Base-by-base conservation (phyloP, 2,329 filamentous ascomycete genomes). In the Orbilia quercus region DNA sequence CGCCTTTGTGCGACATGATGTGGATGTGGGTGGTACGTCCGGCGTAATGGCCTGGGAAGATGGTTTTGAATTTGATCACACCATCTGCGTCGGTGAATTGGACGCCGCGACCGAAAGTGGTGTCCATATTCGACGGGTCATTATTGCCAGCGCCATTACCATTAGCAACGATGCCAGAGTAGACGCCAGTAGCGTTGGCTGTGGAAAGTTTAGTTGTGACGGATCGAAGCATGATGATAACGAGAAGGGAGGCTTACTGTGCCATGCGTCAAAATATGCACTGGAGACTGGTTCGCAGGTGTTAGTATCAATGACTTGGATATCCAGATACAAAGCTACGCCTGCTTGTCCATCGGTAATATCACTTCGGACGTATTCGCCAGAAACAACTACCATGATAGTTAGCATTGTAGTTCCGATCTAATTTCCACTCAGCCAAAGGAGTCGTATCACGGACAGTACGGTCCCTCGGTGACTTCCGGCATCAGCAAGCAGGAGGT, bases 231-330 rank as follows among this genome's bases (percentile, higher is more conserved):
- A 38, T 38, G 18, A n/a, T 5, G 80, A 80, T 22, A 18, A 48
- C 34, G 25, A n/a, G 1, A 5, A 40, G 16, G n/a, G 7, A 22
- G 25, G 76, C 73, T 80, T 81, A 77, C 80, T 80, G 76, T 82
- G 82, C 85, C 85, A 87, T 75, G 85, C 82, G 76, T 87, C 84
- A n/a, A 86, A 77, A 66, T 81, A 84, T 9, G 82, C 81, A 54
- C 83, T 78, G 1, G 82, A 80, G 0, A 86, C 81, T 6, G 83
- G 82, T 76, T 85, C 79, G 79, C 85, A 87, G 2, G 84, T 86
- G 47, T 82, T 80, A 36, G 85, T 81, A 71, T 87, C 85, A 58
- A 86, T 81, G 62, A 87, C 80, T 78, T 86, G 85, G 73, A 85
- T 81, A 75, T 85, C 84, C 9, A 86, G 78, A 2, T 82, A 81